These are phyloP conservation scores for Saturnispora sanitii DNA, from an alignment of 805 yeast genomes.

Conservation along the genomic window DNA sequence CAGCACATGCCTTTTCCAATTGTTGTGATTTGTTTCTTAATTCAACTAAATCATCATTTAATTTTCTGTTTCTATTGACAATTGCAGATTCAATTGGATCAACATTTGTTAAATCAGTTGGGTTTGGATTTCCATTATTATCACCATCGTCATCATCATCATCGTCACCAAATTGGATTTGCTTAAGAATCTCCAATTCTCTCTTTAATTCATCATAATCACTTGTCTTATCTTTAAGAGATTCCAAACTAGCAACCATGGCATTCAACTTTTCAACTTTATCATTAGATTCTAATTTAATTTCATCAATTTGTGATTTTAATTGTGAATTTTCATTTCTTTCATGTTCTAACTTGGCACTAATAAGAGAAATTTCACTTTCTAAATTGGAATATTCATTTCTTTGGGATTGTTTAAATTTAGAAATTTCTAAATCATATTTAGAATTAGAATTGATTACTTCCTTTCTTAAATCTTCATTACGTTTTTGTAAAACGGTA, in stretches of 20 bases:
- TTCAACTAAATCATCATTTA: constrained; percentile 60
- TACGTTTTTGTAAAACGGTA: constrained; percentile 64
- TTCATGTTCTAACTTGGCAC: constrained; percentile 47
- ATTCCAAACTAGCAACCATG: constrained; percentile 43
- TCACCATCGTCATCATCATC: constrained; percentile 26
- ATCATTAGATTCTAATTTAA: constrained; percentile 31
- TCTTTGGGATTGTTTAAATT: constrained; percentile 32
- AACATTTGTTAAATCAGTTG: constrained; percentile 31
- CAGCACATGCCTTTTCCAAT: constrained; percentile 31
- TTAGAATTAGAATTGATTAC: constrained; percentile 44
- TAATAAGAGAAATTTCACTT: constrained; percentile 56
- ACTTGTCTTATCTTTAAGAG: constrained; percentile 37
- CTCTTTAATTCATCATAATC: constrained; percentile 78
- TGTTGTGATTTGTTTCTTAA: constrained; percentile 48
- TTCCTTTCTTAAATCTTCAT: constrained; percentile 62
- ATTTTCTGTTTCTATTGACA: constrained; percentile 58
- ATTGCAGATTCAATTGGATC: constrained; percentile 34
- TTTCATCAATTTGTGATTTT: constrained; percentile 20
- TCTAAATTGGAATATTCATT: constrained; percentile 47
- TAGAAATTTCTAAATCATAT: constrained; percentile 33
- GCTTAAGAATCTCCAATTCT: constrained; percentile 62
- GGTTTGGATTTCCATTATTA: constrained; percentile 25
- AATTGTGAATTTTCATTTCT: constrained; percentile 26
- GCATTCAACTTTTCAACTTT: constrained; percentile 39
- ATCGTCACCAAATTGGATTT: constrained; percentile 57